Conservation (phyloP, 73 alveolate genomes). For the Paramecium sonneborni region DNA sequence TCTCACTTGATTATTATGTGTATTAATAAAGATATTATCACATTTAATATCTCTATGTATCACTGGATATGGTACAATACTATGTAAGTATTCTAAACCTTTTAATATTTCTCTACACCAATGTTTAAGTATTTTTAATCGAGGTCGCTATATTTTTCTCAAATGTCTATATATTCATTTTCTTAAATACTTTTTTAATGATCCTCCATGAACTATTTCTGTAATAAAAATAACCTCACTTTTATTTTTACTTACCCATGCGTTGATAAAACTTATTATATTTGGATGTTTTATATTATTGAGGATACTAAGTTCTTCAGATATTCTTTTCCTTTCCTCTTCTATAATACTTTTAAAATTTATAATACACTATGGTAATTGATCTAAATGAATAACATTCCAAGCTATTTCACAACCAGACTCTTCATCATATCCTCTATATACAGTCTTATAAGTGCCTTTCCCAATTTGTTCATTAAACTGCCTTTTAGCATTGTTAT, state of each 20-base stretch:
- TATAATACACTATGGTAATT: conserved; percentile 70
- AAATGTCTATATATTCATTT: conserved; percentile 69
- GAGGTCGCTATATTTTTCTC: conserved; percentile 83
- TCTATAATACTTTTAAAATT: background rate
- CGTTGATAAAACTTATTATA: conserved; percentile 90
- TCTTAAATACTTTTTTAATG: conserved; percentile 67
- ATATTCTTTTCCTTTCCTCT: conserved; percentile 88
- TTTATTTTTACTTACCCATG: conserved; percentile 89
- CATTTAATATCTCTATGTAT: conserved; percentile 92
- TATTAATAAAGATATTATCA: conserved; percentile 95
- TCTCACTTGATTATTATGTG: conserved; percentile 93
- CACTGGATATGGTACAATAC: conserved; percentile 80
- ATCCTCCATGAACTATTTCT: conserved; percentile 97
- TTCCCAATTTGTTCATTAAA: conserved; percentile 93
- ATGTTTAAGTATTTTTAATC: conserved; percentile 84
- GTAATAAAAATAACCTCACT: conserved; percentile 95
- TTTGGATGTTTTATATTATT: conserved; percentile 93
- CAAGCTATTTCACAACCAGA: conserved; percentile 98
- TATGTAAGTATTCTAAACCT: conserved; percentile 92
- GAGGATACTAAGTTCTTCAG: conserved; percentile 85
- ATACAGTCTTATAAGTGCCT: conserved; percentile 96
- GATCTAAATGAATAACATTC: conserved; percentile 90
- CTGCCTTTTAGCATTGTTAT: conserved; percentile 13
- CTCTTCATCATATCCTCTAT: conserved; percentile 94
- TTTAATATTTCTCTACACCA: conserved; percentile 94